Base-by-base conservation (phyloP, 2,329 filamentous ascomycete genomes). In the Fusarium chlamydosporum region DNA sequence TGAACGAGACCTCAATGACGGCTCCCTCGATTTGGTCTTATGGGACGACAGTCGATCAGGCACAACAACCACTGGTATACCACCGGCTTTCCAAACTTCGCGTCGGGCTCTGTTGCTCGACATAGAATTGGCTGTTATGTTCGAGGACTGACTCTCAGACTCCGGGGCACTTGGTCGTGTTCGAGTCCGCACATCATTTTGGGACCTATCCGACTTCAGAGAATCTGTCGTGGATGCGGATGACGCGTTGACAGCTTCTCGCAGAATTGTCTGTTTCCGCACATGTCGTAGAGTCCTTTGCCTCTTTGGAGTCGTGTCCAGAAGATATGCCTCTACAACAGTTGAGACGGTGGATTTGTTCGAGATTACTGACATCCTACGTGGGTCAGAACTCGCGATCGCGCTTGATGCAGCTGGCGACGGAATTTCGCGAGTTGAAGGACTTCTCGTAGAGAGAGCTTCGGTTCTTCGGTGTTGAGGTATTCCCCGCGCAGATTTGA, bases 21-120 rank as follows among this genome's bases (percentile, higher is more conserved):
- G 86, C 33, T 86, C 80, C 43, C 80, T 81, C 9, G 84, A 82
- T 61, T 82, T 84, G n/a, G 84, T 81, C 52, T 83, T 84, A 12
- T 82, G 77, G 5, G 87, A 89, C 8, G 87, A 86, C 16, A 77
- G 80, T 16, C 88, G 85, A 56, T 86, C 84, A 8, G 88, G 88
- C 51, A 91, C 84, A 20, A 91, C 82, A 8, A 89, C 82, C 9
- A 91, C 88, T 3, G 88, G 88, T 11, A 91, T 88, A 4, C 81
- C 87, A 9, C 88, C 88, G 54, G 78, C 85, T 67, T 85, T 89
- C 80, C 85, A 83, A 4, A 90, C 79, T 33, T 89, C 86, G 16
- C 84, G 83, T n/a, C 88, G 81, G 6, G 86, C 86, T 70, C 82
- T 87, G 9, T 80, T 80, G 67, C 85, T 89, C 1, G 84, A 82